These are phyloP conservation scores for Paulinella micropora DNA, from an alignment of 78 protist species.

Conservation along the genomic window DNA sequence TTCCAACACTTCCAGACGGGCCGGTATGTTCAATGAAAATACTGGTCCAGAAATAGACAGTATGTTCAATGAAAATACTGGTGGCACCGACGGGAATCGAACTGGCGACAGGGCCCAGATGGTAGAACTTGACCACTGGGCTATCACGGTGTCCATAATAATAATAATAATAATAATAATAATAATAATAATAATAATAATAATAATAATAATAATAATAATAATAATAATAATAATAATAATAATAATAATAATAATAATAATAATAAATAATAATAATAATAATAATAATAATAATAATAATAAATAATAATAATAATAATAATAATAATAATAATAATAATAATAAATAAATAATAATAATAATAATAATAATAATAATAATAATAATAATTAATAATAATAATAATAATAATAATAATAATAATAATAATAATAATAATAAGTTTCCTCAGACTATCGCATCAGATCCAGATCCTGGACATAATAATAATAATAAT, in stretches of 20 bases:
- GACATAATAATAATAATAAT: too few relatives aligned
- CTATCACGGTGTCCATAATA: too few relatives aligned
- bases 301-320: background rate
- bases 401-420: background rate
- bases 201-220: background rate
- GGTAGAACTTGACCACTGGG: too few relatives aligned
- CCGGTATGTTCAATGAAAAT: too few relatives aligned
- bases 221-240: background rate
- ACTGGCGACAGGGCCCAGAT: too few relatives aligned
- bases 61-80: too few relatives aligned
- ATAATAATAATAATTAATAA: background rate
- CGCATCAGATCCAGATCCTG: too few relatives aligned
- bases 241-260: background rate
- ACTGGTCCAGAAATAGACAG: too few relatives aligned
- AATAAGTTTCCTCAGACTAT: too few relatives aligned
- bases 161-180: background rate
- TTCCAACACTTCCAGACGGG: too few relatives aligned
- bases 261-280: background rate
- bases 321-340: too few relatives aligned
- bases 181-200: background rate
- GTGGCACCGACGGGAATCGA: too few relatives aligned
- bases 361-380: background rate
- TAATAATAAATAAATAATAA: background rate
- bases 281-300: background rate
- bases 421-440: background rate